Evolutionary conservation across 345 rosid genomes (phyloP).

Genomic region (Rhodomyrtus tomentosa): DNA sequence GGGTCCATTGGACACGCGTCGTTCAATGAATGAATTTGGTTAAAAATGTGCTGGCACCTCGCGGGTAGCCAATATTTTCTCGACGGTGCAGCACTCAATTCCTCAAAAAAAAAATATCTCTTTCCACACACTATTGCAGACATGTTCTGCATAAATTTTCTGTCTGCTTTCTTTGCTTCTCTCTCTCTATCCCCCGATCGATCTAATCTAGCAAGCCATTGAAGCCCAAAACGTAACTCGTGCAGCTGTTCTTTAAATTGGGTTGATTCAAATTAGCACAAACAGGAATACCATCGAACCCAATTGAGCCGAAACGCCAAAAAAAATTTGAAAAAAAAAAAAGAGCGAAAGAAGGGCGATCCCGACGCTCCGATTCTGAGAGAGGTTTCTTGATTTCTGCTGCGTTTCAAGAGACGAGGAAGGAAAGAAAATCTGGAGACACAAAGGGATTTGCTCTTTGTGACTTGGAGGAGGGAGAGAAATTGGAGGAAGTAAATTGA

Average conservation of each 20-base stretch:
- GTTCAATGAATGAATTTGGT: too few species aligned
- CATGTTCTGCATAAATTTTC: constrained; percentile 48
- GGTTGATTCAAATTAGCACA: background rate
- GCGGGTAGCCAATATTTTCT: too few species aligned
- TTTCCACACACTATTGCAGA: constrained; percentile 90
- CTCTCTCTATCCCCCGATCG: background rate
- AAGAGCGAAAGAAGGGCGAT: too few species aligned
- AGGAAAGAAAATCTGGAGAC: background rate
- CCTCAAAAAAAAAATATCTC: constrained; percentile 90
- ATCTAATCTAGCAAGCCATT: background rate
- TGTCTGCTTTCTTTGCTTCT: background rate
- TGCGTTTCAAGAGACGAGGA: background rate
- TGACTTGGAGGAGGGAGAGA: background rate
- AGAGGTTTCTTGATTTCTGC: background rate
- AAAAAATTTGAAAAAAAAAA: too few species aligned
- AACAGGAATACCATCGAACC: background rate
- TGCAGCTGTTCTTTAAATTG: background rate
- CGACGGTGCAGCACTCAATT: constrained; percentile 45
- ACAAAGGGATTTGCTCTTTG: background rate
- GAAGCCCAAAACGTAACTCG: background rate
- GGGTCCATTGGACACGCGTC: too few species aligned
- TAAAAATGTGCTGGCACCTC: too few species aligned
- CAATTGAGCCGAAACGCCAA: background rate
- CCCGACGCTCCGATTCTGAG: background rate
- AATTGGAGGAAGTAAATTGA: background rate